Conservation (phyloP, 129 eudicot genomes). For the Centrapalus pauciflorus region DNA sequence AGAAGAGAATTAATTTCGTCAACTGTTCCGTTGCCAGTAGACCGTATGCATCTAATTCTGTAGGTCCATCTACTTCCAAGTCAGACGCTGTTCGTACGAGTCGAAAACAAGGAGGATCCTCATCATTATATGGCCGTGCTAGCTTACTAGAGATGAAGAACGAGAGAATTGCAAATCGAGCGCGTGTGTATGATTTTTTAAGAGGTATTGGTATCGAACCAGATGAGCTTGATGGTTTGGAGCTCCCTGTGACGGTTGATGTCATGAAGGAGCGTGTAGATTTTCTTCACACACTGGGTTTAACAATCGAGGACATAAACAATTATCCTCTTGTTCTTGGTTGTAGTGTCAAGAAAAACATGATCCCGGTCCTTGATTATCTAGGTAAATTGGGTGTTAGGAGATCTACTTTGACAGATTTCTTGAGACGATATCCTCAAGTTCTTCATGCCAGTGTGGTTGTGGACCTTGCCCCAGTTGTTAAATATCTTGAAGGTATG, state of each 20-base stretch:
- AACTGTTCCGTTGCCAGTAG: slow-evolving; percentile 45
- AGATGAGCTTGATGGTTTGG: slow-evolving; percentile 89
- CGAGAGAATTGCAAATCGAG: slow-evolving; percentile 65
- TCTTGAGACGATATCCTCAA: slow-evolving; percentile 81
- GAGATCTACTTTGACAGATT: slow-evolving; percentile 60
- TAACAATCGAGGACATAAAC: slow-evolving; percentile 84
- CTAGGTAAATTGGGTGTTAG: slow-evolving; percentile 77
- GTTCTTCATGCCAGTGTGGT: slow-evolving; percentile 97
- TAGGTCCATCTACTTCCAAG: slow-evolving; percentile 31
- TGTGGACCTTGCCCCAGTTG: slow-evolving; percentile 91
- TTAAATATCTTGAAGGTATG: slow-evolving; percentile 85
- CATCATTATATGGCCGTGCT: slow-evolving; percentile 73
- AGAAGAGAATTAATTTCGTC: slow-evolving; percentile 33
- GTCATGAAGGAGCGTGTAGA: slow-evolving; percentile 94
- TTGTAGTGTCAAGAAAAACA: slow-evolving; percentile 97
- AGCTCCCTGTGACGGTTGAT: slow-evolving; percentile 93
- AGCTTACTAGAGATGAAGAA: slow-evolving; percentile 83
- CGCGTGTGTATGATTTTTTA: slow-evolving; percentile 78
- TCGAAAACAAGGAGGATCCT: slow-evolving; percentile 33
- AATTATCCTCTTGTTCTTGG: slow-evolving; percentile 95
- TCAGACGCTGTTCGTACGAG: slow-evolving; percentile 23
- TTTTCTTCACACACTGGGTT: slow-evolving; percentile 84
- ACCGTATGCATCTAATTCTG: slow-evolving; percentile 40
- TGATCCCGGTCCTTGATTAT: slow-evolving; percentile 95
- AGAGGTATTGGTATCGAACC: slow-evolving; percentile 68